Percentiles rank a stretch among this genome's conserved stretches.
phyloP scores from a whole-genome alignment of 176 grass and related monocot species.

The Tillandsia leiboldiana region DNA sequence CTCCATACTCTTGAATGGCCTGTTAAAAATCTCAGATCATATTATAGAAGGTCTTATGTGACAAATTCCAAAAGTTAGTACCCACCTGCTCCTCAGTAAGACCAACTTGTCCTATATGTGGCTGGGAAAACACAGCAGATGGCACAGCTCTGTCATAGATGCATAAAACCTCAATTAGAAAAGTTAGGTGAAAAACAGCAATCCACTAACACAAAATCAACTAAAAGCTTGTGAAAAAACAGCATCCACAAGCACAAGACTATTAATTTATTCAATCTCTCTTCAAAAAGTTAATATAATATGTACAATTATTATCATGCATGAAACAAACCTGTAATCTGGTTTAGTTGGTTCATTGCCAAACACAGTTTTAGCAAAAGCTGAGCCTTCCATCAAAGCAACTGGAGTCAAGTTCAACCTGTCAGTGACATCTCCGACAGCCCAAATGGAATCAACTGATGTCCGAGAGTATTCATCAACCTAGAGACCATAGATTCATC shows the following conservation, averaged over 20 bases:
- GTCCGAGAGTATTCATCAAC: constrained; percentile 66
- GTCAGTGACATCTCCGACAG: constrained; percentile 73
- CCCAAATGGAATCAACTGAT: constrained; percentile 77
- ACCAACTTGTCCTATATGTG: constrained; percentile 84
- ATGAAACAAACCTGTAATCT: constrained; percentile 58
- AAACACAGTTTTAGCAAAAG: constrained; percentile 61
- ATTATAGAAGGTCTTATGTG: constrained; percentile 3
- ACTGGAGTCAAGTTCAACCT: constrained; percentile 73
- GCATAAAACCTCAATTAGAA: neutral
- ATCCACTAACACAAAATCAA: neutral
- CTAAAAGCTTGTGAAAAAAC: neutral
- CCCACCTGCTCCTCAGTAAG: constrained; percentile 80
- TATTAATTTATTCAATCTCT: neutral
- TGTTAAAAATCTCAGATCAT: constrained; percentile 14
- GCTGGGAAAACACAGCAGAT: constrained; percentile 87
- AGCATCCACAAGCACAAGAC: neutral
- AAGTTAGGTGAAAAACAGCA: neutral
- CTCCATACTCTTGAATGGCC: constrained; percentile 61
- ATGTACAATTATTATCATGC: neutral
- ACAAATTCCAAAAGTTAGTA: neutral
- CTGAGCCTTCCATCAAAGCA: constrained; percentile 76
- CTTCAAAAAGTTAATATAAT: neutral
- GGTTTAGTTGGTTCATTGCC: constrained; percentile 57
- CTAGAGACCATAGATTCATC: constrained; percentile 17
- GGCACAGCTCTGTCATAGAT: constrained; percentile 57